These are phyloP conservation scores for Osmanthus fragrans DNA, from an alignment of 257 asterid genomes.

Conservation along the genomic window DNA sequence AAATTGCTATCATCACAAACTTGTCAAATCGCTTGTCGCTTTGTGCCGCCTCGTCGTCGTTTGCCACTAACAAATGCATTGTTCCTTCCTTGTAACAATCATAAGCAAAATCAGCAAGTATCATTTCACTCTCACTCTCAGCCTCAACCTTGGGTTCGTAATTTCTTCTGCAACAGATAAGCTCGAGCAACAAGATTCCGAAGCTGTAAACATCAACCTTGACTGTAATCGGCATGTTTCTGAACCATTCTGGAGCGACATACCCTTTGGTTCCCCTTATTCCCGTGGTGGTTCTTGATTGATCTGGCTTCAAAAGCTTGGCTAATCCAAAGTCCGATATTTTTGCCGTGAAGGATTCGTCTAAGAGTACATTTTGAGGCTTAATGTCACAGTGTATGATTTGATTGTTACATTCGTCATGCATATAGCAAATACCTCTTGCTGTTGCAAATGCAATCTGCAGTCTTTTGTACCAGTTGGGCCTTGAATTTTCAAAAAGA, in stretches of 20 bases:
- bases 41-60: constrained; percentile 19
- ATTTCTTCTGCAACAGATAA: constrained; percentile 19
- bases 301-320: constrained; percentile 26
- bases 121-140: not conserved
- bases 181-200: constrained; percentile 30
- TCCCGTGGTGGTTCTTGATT: constrained; percentile 14
- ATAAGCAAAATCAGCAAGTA: constrained; percentile 27
- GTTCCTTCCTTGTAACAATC: constrained; percentile 18
- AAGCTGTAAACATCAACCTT: constrained; percentile 41
- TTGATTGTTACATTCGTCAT: constrained; percentile 31
- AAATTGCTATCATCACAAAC: constrained; percentile 33
- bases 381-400: constrained; percentile 35
- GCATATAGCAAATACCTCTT: constrained; percentile 28
- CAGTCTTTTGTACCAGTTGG: no score
- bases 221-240: constrained; percentile 21
- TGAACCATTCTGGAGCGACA: constrained; percentile 35
- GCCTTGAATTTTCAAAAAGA: no score
- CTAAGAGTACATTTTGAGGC: constrained; percentile 30
- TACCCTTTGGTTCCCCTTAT: constrained; percentile 36
- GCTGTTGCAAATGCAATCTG: constrained; percentile 18
- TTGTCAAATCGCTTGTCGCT: constrained; percentile 22
- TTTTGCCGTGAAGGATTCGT: constrained; percentile 19
- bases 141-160: not conserved
- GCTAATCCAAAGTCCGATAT: constrained; percentile 36
- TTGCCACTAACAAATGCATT: constrained; percentile 11